These are phyloP conservation scores for Coniella lustricola DNA, from an alignment of 2,329 filamentous ascomycete genomes.

Conservation along the genomic window DNA sequence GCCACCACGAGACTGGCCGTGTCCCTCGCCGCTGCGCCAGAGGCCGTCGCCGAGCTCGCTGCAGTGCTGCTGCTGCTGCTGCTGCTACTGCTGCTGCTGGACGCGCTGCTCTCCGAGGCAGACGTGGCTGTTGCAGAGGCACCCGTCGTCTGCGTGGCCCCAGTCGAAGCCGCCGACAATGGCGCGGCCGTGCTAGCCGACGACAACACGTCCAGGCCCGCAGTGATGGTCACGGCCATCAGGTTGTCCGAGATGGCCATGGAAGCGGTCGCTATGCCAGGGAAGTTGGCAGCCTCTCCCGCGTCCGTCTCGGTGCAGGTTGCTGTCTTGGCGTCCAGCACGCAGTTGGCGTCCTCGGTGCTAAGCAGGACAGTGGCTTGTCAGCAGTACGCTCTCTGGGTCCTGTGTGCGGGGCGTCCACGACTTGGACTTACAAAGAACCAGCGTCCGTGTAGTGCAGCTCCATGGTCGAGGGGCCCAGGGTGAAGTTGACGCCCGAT, in stretches of 20 bases:
- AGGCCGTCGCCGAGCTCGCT: not conserved
- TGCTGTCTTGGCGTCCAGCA: not conserved
- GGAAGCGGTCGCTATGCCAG: not conserved
- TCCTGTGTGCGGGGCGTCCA: no score
- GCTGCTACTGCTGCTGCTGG: no score
- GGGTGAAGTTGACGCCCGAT: conserved; percentile 4
- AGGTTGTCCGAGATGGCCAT: conserved; percentile 2
- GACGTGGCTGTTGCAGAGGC: no score
- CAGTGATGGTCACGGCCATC: conserved; percentile 11
- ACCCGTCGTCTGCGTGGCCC: conserved; percentile 4
- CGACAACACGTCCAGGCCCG: conserved; percentile 10
- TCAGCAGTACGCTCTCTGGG: no score
- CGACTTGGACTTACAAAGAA: conserved; percentile 1
- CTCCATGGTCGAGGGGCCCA: conserved; percentile 3
- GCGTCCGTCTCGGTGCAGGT: conserved; percentile 5
- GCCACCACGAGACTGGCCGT: not conserved
- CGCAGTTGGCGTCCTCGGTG: conserved; percentile 3
- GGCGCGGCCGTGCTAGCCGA: not conserved
- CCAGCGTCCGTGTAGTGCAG: conserved; percentile 4
- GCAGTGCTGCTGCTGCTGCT: not conserved
- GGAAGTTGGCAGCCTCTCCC: conserved; percentile 5
- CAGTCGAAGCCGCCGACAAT: not conserved
- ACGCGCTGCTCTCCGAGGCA: no score
- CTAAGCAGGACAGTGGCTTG: not conserved
- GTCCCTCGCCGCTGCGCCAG: not conserved